Base-by-base conservation (phyloP, 805 yeast genomes). In the Starmerella kuoi region DNA sequence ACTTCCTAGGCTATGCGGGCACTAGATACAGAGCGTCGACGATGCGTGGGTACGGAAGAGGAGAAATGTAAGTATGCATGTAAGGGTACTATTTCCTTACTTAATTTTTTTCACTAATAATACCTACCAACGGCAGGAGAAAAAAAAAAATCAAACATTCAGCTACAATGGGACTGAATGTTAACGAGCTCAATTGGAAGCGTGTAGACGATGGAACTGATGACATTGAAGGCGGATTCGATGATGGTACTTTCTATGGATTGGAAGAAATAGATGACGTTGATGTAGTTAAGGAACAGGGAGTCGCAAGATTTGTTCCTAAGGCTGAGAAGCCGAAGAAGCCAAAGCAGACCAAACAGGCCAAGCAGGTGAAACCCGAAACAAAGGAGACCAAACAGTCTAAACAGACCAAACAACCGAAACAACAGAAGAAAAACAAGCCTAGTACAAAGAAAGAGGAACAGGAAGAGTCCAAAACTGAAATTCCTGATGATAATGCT, bases 161-260 rank as follows among this genome's bases (percentile, higher is more conserved):
- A 25, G 9, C 28, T 25, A 25, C 14, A 5, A 34, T 17, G 28
- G 26, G 17, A 26, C 40, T 43, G 33, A 41, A 41, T 27, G 37
- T 41, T n/a, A 50, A 61, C 35, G 55, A 58, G 17, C 45, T 62
- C 35, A 35, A 50, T 7, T 88, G 98, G 98, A 81, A 79, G 50
- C 58, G 77, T 2, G 94, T 87, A 6, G 52, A 44, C 14, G 53
- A 52, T 15, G 55, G 47, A 15, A 33, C 47, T 31, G 55, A 46
- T 4, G 80, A 77, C 2, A 71, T 87, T 40, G 88, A 93, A 4
- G 94, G 77, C 46, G 95, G 85, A 60, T 32, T 34, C 11, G 50
- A 38, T 21, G 83, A 80, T 56, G 87, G 82, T 50, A 95, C 95
- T 0, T 79, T 87, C 54, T 85, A 77, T 58, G 98, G 96, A 0